phyloP scores from a whole-genome alignment of 78 protist genomes.

The Dictyostelium firmibasis region DNA sequence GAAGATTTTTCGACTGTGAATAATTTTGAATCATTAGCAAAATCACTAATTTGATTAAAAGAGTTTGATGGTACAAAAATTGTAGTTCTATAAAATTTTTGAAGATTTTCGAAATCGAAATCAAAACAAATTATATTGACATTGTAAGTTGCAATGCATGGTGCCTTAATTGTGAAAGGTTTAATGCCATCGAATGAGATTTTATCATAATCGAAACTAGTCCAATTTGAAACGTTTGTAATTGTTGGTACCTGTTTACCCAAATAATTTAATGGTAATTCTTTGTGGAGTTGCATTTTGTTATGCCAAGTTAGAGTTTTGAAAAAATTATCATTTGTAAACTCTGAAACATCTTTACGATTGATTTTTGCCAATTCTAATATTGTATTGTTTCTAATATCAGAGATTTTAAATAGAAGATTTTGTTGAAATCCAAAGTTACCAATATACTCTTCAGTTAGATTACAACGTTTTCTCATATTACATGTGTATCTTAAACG shows the following conservation, averaged over 20 bases:
- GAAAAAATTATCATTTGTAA: neutral
- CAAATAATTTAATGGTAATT: neutral
- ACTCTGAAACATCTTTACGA: neutral
- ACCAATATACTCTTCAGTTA: slow-evolving; percentile 16
- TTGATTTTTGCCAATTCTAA: neutral
- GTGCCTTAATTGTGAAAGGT: neutral
- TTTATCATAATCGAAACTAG: slow-evolving; percentile 1
- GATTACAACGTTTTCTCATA: neutral
- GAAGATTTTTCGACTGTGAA: neutral
- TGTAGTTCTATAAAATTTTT: neutral
- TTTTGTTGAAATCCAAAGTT: neutral
- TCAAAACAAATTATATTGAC: slow-evolving; percentile 2
- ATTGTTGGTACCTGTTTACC: neutral
- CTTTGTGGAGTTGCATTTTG: neutral
- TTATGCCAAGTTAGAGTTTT: neutral
- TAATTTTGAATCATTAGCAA: neutral
- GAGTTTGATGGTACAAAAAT: neutral
- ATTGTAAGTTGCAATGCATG: neutral
- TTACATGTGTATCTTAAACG: neutral
- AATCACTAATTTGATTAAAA: neutral
- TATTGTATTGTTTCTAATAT: slow-evolving; percentile 1
- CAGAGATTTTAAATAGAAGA: neutral
- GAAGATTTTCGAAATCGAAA: neutral
- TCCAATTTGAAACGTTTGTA: neutral
- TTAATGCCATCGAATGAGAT: neutral